Evolutionary conservation across 2,329 filamentous ascomycete genomes (phyloP).

Genomic region (Cadophora gregata): DNA sequence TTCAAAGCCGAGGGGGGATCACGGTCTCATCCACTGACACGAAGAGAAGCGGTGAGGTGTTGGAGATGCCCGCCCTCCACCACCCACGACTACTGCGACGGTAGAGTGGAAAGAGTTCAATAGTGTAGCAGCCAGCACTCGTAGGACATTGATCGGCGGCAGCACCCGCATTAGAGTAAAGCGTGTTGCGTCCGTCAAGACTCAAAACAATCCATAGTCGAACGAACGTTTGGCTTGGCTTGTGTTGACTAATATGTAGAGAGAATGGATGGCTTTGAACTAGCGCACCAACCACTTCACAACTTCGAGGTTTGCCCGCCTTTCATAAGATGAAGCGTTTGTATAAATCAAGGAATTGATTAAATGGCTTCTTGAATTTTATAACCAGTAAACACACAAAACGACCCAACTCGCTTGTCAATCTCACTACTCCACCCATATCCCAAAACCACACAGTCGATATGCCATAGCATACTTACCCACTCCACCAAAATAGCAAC

Average conservation of each 20-base stretch:
- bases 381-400: neutral
- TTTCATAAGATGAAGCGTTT: no score
- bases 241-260: neutral
- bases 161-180: constrained; percentile 3
- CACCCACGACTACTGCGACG: neutral
- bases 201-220: neutral
- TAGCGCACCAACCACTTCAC: neutral
- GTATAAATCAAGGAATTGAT: no score
- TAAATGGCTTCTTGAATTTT: no score
- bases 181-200: neutral
- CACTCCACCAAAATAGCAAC: neutral
- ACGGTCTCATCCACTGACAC: neutral
- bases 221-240: constrained; percentile 5
- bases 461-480: no score
- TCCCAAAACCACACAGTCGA: no score
- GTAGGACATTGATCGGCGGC: neutral
- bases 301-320: neutral
- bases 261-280: neutral
- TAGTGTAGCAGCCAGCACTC: constrained; percentile 5
- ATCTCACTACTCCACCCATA: no score
- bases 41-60: neutral
- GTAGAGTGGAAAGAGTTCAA: neutral
- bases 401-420: neutral
- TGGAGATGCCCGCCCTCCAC: neutral
- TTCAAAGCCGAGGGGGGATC: neutral